Conservation (phyloP, 768 basidiomycete species). For the Dentipellis sp. region DNA sequence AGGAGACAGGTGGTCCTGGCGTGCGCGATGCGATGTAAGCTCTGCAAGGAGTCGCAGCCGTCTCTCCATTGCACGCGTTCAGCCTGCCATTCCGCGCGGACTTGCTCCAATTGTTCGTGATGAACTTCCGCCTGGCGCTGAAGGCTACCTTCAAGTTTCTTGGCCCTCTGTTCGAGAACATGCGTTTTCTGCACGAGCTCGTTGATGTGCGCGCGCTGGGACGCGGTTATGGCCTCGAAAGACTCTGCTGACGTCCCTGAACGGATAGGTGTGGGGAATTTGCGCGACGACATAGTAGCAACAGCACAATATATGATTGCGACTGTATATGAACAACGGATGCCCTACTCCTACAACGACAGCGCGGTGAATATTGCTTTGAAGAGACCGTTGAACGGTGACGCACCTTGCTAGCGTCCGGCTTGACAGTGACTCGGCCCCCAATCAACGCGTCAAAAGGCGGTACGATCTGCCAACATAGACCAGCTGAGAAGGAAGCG, state of each 20-base stretch:
- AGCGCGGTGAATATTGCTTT: too few relatives aligned
- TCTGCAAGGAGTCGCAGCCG: slow-evolving; percentile 53
- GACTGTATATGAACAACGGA: too few relatives aligned
- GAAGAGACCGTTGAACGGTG: too few relatives aligned
- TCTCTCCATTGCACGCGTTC: slow-evolving; percentile 53
- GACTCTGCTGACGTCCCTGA: slow-evolving; percentile 21
- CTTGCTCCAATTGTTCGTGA: slow-evolving; percentile 31
- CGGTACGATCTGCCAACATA: too few relatives aligned
- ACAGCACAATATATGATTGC: too few relatives aligned
- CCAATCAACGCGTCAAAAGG: too few relatives aligned
- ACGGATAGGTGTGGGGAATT: slow-evolving; percentile 11
- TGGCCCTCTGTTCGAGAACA: slow-evolving; percentile 51
- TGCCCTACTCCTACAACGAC: too few relatives aligned
- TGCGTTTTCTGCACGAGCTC: slow-evolving; percentile 65
- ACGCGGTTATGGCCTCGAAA: slow-evolving; percentile 42
- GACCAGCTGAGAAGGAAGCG: too few relatives aligned
- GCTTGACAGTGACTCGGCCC: too few relatives aligned
- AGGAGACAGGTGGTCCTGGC: slow-evolving; percentile 44
- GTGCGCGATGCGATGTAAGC: slow-evolving; percentile 57
- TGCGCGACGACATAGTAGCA: background rate
- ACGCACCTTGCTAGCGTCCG: too few relatives aligned
- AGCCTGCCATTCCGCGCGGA: slow-evolving; percentile 40
- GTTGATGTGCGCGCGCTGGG: slow-evolving; percentile 60
- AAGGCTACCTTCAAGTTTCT: slow-evolving; percentile 43
- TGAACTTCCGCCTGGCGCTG: slow-evolving; percentile 31